Conservation (phyloP, 495 filamentous ascomycete genomes). For the Talaromyces proteolyticus region DNA sequence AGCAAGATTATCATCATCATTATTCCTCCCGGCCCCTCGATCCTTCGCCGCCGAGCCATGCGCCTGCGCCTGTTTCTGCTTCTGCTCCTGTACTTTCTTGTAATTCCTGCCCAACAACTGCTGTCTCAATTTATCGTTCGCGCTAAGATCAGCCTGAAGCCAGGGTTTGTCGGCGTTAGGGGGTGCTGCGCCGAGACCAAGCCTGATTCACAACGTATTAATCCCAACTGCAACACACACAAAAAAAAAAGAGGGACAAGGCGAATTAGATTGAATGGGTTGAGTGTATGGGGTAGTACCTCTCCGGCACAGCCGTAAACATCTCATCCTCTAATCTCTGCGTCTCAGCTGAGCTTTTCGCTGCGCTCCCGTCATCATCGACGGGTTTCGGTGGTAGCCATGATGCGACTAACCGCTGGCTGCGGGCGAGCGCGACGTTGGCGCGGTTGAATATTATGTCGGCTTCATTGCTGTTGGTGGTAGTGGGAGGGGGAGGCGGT, state of each 20-base stretch:
- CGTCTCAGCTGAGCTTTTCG: conserved; percentile 34
- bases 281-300: no score
- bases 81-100: conserved; percentile 31
- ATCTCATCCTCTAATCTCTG: conserved; percentile 46
- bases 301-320: conserved; percentile 45
- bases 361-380: conserved; percentile 27
- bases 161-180: conserved; percentile 34
- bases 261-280: no score
- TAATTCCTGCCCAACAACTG: conserved; percentile 45
- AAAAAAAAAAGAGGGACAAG: no score
- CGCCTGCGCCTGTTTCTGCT: conserved; percentile 7
- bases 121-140: conserved; percentile 39
- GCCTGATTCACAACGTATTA: no score
- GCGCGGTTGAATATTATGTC: conserved; percentile 45
- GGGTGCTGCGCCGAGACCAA: conserved; percentile 41
- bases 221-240: no score
- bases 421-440: conserved; percentile 42
- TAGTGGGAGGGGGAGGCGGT: no score
- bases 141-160: conserved; percentile 31
- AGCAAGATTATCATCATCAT: conserved; percentile 4
- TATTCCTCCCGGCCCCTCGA: not conserved
- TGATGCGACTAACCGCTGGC: conserved; percentile 45
- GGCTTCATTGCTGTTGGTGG: conserved; percentile 22
- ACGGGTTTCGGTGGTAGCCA: conserved; percentile 43
- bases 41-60: conserved; percentile 3